These are phyloP conservation scores for Quercus lobata DNA, from an alignment of 331 rosid genomes.

Conservation along the genomic window DNA sequence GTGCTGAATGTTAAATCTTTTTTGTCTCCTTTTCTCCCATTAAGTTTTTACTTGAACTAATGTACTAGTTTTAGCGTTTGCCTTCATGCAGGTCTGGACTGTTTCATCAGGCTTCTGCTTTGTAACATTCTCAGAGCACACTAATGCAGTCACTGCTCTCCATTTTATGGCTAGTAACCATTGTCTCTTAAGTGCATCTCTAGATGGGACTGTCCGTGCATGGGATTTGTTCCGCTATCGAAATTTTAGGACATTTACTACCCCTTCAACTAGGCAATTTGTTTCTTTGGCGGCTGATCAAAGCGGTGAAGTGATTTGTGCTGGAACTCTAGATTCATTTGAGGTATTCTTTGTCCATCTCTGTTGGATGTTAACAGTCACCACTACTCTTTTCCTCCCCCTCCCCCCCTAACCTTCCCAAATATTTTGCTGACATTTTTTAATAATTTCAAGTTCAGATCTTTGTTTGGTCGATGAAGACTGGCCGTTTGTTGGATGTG, in stretches of 20 bases:
- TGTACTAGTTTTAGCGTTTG: constrained; percentile 13
- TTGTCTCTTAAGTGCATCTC: constrained; percentile 84
- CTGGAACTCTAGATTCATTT: constrained; percentile 90
- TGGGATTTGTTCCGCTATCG: constrained; percentile 92
- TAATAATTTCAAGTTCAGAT: constrained; percentile 38
- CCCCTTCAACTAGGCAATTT: constrained; percentile 81
- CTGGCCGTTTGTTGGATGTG: constrained; percentile 72
- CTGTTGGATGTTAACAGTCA: constrained; percentile 7
- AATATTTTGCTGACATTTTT: not conserved
- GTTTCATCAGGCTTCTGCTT: constrained; percentile 83
- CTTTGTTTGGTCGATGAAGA: constrained; percentile 94
- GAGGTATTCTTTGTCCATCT: constrained; percentile 50
- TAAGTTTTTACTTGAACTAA: not conserved
- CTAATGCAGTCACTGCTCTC: constrained; percentile 84
- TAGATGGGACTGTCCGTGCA: constrained; percentile 94
- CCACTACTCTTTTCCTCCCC: not conserved
- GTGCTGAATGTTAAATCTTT: not conserved
- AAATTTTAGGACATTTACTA: constrained; percentile 73
- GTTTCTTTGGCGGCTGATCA: constrained; percentile 86
- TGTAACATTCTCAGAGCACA: constrained; percentile 87
- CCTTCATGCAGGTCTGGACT: constrained; percentile 76
- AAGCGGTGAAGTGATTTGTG: constrained; percentile 96
- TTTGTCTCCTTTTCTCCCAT: not conserved
- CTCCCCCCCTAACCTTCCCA: not conserved
- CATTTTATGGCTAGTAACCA: constrained; percentile 78